Evolutionary conservation across 2,329 filamentous ascomycete genomes (phyloP).

Genomic region (Dactylonectria estremocensis): DNA sequence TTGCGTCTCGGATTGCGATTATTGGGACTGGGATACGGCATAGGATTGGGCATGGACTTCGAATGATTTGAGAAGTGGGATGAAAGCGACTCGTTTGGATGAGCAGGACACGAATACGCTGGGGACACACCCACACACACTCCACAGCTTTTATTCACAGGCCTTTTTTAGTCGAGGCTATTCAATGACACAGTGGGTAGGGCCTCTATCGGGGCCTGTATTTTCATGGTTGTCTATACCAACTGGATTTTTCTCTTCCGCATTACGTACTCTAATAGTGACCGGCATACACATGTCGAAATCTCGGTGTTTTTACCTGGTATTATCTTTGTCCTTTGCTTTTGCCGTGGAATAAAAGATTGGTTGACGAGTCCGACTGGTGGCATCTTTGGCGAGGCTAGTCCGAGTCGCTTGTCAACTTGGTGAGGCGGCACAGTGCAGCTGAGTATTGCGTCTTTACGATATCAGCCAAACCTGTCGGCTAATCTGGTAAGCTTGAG

Average conservation of each 20-base stretch:
- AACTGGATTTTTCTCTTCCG: constrained; percentile 24
- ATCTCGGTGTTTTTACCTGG: constrained; percentile 43
- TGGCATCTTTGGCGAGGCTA: constrained; percentile 2
- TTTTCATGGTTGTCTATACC: constrained; percentile 23
- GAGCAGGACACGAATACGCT: neutral
- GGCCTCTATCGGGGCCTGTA: constrained; percentile 13
- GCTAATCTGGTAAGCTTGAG: neutral
- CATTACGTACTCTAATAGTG: neutral
- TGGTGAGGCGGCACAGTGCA: neutral
- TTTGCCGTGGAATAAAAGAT: constrained; percentile 18
- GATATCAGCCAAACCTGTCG: neutral
- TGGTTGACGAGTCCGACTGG: constrained; percentile 10
- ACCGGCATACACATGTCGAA: constrained; percentile 43
- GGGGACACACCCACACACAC: neutral
- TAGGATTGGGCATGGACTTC: constrained; percentile 25
- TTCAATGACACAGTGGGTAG: constrained; percentile 5
- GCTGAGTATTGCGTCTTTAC: neutral
- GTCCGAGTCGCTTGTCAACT: neutral
- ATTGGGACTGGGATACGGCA: neutral
- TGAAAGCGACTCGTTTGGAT: constrained; percentile 8
- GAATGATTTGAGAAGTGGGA: constrained; percentile 21
- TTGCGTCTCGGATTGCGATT: neutral
- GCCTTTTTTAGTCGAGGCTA: constrained; percentile 9
- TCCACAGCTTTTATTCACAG: constrained; percentile 17
- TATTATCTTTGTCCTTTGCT: constrained; percentile 11